Evolutionary conservation across 169 alveolate species (phyloP), one percentile per base, ranked within the genome.

Genomic region (Toxoplasma gondii): DNA sequence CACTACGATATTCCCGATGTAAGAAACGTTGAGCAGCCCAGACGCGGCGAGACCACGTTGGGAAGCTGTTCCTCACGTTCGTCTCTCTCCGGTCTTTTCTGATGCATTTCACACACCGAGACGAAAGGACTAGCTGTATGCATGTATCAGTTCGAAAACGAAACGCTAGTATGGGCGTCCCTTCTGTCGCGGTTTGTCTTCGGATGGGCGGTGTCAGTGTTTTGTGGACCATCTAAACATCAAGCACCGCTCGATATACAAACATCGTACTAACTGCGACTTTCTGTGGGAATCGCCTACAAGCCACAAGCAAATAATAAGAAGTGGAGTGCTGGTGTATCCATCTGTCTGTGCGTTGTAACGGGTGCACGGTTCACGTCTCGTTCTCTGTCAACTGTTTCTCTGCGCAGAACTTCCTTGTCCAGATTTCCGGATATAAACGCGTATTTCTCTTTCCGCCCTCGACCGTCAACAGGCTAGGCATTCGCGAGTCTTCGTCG

Each of bases 1-100:
- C 97, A 95, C 87, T 95, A 95, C 91, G 97, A 95, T 53, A 95
- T 96, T 41, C 88, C 95, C 31, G 97, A 95, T 80, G 97, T 95
- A 41, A n/a, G 91, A 7, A 0, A 41, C 0, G 81, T 49, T 49
- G 27, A 17, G 58, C 58, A 49, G 0, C 58, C 58, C 58, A 9
- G 41, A 39, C 41, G 41, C 0, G 41, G 41, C 41, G 41, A 39
- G 41, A 39, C 41, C 41, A 39, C 41, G 0, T 0, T 5, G 22
- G 58, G 58, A 49, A 0, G 58, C 58, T 5, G 58, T 64, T 31
- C n/a, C 80, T 0, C 34, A 10, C 31, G 16, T 70, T 70, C 0
- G 39, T 70, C 83, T 70, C 27, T 31, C 2, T 70, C 27, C 27
- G 43, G 0, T 70, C 31, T 70, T 12, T 12, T 17, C 39, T 70